Conservation (phyloP, 2,329 filamentous ascomycete genomes). For the Cladosporium sp. region DNA sequence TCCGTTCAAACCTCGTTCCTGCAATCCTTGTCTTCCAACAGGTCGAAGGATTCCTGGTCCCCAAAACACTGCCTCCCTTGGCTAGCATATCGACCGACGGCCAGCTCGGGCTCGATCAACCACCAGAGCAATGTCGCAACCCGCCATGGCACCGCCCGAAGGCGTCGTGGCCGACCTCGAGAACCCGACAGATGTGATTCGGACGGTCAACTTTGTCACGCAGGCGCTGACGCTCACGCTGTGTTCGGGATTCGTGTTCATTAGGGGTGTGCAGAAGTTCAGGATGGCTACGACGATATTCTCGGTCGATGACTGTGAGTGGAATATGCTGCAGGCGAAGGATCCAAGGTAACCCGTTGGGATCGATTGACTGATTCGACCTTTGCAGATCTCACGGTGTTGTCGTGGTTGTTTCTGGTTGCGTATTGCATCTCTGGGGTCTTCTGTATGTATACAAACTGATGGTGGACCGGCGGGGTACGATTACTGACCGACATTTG, state of each 20-base stretch:
- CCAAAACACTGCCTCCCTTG: no score
- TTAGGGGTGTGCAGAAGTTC: neutral
- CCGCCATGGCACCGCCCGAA: neutral
- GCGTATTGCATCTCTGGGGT: neutral
- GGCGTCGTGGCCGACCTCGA: conserved; percentile 7
- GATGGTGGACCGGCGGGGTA: neutral
- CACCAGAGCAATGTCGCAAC: neutral
- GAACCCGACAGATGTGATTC: conserved; percentile 7
- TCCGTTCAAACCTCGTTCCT: no score
- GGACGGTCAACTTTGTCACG: conserved; percentile 9
- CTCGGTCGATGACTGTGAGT: neutral
- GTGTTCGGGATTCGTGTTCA: neutral
- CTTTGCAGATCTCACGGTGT: neutral
- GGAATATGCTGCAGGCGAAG: neutral
- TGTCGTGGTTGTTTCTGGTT: neutral
- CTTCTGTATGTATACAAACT: neutral
- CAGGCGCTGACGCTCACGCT: neutral
- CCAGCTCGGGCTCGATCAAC: neutral
- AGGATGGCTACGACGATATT: neutral
- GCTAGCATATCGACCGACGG: neutral
- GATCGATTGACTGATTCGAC: neutral
- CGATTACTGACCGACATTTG: neutral
- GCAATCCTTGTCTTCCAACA: no score
- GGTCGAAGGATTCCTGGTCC: no score
- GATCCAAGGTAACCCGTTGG: no score